Evolutionary conservation across 164 flowering plant species (phyloP).

Genomic region (Magnolia kwangsiensis): DNA sequence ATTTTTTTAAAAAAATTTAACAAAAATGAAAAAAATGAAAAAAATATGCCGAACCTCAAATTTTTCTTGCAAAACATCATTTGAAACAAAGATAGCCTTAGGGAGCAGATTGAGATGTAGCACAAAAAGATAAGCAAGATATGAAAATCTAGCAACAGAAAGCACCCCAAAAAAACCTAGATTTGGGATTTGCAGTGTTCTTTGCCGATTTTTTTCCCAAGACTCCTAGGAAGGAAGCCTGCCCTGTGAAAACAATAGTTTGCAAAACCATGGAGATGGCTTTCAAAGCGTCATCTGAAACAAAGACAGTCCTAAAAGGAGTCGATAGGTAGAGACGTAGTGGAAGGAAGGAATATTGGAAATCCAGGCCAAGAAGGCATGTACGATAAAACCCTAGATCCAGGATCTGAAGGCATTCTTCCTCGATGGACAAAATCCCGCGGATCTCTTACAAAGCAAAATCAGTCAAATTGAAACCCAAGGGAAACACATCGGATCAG

Average conservation of each 20-base stretch:
- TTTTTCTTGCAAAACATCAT: no score
- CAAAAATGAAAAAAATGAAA: no score
- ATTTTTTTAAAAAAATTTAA: no score
- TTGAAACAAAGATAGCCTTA: no score
- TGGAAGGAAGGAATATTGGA: neutral
- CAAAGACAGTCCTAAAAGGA: neutral
- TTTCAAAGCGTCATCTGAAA: neutral
- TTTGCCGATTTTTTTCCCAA: neutral
- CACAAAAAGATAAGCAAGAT: no score
- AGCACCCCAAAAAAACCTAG: neutral
- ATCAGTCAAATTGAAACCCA: neutral
- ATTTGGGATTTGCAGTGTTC: neutral
- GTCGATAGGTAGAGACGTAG: neutral
- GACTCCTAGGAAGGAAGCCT: neutral
- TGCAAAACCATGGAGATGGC: neutral
- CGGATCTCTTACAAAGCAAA: neutral
- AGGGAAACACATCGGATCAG: neutral
- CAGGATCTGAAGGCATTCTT: neutral
- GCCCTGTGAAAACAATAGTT: neutral
- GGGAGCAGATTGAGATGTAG: no score
- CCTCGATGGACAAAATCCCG: neutral
- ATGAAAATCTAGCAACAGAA: neutral
- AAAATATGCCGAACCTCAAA: no score
- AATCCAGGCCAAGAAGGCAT: neutral
- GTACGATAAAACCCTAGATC: conserved; percentile 5